Evolutionary conservation across 306 rosid genomes (phyloP).

Genomic region (Dalbergia oliveri): DNA sequence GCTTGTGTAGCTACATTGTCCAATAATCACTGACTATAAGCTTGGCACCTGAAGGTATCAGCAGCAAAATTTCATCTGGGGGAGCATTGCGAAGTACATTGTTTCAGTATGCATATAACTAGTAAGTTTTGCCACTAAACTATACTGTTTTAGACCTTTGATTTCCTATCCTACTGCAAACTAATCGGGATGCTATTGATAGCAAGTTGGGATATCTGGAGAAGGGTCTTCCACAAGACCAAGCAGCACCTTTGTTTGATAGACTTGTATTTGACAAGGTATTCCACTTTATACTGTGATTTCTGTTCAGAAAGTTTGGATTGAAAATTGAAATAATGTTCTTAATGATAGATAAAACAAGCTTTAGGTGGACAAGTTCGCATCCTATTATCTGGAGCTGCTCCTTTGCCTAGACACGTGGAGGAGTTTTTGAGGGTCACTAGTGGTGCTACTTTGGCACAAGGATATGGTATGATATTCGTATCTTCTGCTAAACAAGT

Average conservation of each 20-base stretch:
- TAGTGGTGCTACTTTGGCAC: slow-evolving; percentile 75
- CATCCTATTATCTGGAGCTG: slow-evolving; percentile 86
- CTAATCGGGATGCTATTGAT: slow-evolving; percentile 53
- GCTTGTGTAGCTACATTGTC: slow-evolving; percentile 13
- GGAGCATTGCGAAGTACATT: slow-evolving; percentile 68
- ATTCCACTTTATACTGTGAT: slow-evolving; percentile 36
- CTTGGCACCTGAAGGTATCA: slow-evolving; percentile 58
- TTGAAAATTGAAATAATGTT: slow-evolving; percentile 32
- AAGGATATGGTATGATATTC: slow-evolving; percentile 86
- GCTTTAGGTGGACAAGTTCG: slow-evolving; percentile 88
- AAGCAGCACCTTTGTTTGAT: slow-evolving; percentile 86
- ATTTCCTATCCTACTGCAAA: slow-evolving; percentile 33
- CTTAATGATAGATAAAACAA: slow-evolving; percentile 68
- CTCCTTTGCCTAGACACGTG: slow-evolving; percentile 87
- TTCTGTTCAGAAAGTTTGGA: slow-evolving; percentile 21
- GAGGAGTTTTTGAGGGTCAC: slow-evolving; percentile 95
- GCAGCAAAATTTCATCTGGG: slow-evolving; percentile 75
- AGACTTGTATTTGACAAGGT: slow-evolving; percentile 90
- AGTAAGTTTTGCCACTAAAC: slow-evolving; percentile 56
- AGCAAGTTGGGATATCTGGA: slow-evolving; percentile 88
- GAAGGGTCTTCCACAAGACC: slow-evolving; percentile 82
- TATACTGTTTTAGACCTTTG: background rate
- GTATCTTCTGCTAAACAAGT: slow-evolving; percentile 33
- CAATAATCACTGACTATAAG: slow-evolving; percentile 9
- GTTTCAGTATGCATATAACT: slow-evolving; percentile 86